Evolutionary conservation across 768 basidiomycete species (phyloP).

Genomic region (Pleurotus eryngii): DNA sequence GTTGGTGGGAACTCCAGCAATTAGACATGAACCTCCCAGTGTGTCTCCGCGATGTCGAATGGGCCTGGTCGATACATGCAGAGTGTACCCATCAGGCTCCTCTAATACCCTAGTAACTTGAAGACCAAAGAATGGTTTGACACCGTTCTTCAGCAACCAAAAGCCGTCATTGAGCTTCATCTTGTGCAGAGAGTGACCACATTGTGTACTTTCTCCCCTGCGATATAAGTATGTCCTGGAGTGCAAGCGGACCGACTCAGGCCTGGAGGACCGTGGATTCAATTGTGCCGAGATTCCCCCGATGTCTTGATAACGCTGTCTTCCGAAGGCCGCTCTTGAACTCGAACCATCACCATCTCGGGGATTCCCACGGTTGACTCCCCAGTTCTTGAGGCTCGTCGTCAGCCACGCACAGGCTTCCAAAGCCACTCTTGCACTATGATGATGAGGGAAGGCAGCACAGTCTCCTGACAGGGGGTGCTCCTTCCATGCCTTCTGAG

Average conservation of each 20-base stretch:
- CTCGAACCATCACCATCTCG: too few species aligned
- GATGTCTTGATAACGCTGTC: neutral
- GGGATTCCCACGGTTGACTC: too few species aligned
- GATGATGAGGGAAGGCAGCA: too few species aligned
- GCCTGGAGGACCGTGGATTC: neutral
- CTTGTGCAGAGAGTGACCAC: neutral
- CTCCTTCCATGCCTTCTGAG: too few species aligned
- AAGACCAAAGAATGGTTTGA: slow-evolving; percentile 58
- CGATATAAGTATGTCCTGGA: neutral
- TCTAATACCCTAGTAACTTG: slow-evolving; percentile 51
- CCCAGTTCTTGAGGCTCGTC: too few species aligned
- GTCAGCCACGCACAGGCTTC: too few species aligned
- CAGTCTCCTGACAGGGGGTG: too few species aligned
- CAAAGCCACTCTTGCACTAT: too few species aligned
- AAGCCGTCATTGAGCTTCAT: slow-evolving; percentile 79
- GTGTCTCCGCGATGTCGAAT: slow-evolving; percentile 65
- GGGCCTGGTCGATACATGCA: slow-evolving; percentile 58
- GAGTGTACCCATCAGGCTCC: slow-evolving; percentile 46
- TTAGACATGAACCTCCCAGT: slow-evolving; percentile 40
- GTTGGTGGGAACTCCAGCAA: neutral
- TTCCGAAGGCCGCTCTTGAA: too few species aligned
- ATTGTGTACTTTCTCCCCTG: neutral
- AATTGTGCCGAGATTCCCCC: neutral
- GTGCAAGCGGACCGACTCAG: neutral
- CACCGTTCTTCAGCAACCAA: slow-evolving; percentile 62